These are phyloP conservation scores for Vanrija pseudolonga DNA, from an alignment of 1,284 basidiomycete species.

Conservation along the genomic window DNA sequence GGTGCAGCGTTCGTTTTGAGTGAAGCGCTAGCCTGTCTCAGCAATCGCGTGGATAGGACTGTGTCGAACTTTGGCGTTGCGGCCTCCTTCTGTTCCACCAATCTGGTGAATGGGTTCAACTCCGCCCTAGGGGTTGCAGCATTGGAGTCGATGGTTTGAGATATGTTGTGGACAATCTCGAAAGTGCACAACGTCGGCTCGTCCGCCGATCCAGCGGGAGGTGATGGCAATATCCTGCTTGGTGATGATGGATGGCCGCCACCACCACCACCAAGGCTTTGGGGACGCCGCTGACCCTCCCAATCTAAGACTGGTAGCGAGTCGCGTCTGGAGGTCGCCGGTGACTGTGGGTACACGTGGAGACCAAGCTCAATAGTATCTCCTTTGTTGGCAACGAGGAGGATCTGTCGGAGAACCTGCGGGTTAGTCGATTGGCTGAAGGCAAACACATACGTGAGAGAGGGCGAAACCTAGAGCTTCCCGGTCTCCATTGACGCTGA, in stretches of 20 bases:
- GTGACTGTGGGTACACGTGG: conserved; percentile 56
- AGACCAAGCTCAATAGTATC: conserved; percentile 87
- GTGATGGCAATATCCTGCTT: neutral
- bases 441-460: conserved; percentile 64
- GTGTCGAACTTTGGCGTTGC: conserved; percentile 60
- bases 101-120: conserved; percentile 34
- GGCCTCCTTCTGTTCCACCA: conserved; percentile 35
- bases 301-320: neutral
- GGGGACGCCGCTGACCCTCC: conserved; percentile 13
- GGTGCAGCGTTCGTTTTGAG: conserved; percentile 49
- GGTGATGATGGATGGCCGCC: conserved; percentile 8
- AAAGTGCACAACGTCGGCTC: conserved; percentile 53
- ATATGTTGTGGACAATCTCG: conserved; percentile 54
- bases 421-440: neutral
- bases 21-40: conserved; percentile 63
- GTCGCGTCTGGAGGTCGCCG: conserved; percentile 20
- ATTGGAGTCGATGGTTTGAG: conserved; percentile 26
- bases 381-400: conserved; percentile 62
- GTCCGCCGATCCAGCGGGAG: too few relatives aligned
- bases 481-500: conserved; percentile 78
- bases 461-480: conserved; percentile 73
- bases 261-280: too few relatives aligned
- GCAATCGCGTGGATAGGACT: conserved; percentile 61
- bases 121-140: conserved; percentile 41
- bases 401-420: conserved; percentile 78